Evolutionary conservation across 2,329 filamentous ascomycete genomes (phyloP), one percentile per base, ranked within the genome.

Genomic region (Epichloe brachyelytri): DNA sequence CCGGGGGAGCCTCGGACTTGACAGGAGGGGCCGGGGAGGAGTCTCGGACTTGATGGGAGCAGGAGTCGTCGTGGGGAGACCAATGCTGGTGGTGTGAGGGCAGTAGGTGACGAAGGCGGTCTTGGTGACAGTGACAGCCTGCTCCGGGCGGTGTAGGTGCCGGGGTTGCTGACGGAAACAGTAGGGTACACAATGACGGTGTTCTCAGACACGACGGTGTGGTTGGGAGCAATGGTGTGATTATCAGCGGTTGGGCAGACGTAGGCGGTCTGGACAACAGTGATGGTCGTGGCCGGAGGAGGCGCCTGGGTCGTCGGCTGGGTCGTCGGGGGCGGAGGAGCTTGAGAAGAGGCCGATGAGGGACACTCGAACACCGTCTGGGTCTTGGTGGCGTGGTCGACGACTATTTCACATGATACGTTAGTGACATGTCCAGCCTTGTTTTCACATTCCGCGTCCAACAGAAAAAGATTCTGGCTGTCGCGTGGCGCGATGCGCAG

Each of bases 241-340:
- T 82, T 87, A 66, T 85, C 85, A 61, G 83, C 74, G 47, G 73
- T 73, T 55, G 84, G 83, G 81, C 85, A 88, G 63, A 84, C 77
- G 63, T 83, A 87, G 62, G 80, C 82, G 62, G 85, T 88, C 60
- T 73, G 79, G 69, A 77, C 72, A 62, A 88, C 79, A 60, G 82
- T 30, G 2, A 26, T 26, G 26, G 26, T 30, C 26, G 26, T 1
- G 26, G 62, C 54, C 53, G 43, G 59, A 54, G 43, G 57, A 34
- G 38, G 53, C 48, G 53, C 38, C 34, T 39, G 5, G 12, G 38
- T 50, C 44, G 39, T 53, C 47, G 53, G 40, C 26, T 39, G 5
- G n/a, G 38, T 50, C 44, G 50, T 46, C 26, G 50, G 41, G 5
- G 48, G 26, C 1, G 26, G 40, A 49, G 39, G 30, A 39, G 55